phyloP scores from a whole-genome alignment of 192 early-diverging fungal genomes.

The Dimargaris cristalligena region DNA sequence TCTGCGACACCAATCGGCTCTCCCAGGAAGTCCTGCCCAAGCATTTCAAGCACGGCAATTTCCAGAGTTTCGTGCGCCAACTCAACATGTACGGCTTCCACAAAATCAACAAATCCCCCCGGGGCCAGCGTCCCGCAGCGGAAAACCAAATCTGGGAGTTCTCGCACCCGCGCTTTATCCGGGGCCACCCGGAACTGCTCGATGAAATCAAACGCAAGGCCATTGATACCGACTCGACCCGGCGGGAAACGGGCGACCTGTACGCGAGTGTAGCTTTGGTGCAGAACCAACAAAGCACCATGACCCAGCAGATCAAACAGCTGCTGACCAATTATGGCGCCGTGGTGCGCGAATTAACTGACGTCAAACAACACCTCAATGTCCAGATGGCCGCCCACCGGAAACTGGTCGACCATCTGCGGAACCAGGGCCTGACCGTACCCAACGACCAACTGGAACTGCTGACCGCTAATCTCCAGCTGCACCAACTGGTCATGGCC shows the following conservation, averaged over 20 bases:
- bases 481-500: no score
- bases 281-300: conserved; percentile 55
- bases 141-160: conserved; percentile 92
- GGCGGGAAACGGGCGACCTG: conserved; percentile 60
- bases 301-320: conserved; percentile 51
- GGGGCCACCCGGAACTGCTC: conserved; percentile 55
- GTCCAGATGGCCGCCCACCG: conserved; percentile 49
- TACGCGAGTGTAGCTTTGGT: conserved; percentile 58
- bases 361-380: conserved; percentile 50
- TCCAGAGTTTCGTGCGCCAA: conserved; percentile 76
- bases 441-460: no score
- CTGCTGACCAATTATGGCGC: conserved; percentile 58
- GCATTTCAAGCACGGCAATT: conserved; percentile 90
- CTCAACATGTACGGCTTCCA: conserved; percentile 82
- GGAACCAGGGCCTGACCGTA: conserved; percentile 12
- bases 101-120: conserved; percentile 81
- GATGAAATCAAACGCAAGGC: conserved; percentile 88
- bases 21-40: conserved; percentile 77
- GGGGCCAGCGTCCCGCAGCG: conserved; percentile 62
- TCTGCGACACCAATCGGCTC: conserved; percentile 83
- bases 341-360: conserved; percentile 53
- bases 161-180: conserved; percentile 63
- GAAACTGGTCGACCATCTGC: conserved; percentile 43
- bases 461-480: no score
- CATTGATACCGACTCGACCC: conserved; percentile 60